phyloP scores from a whole-genome alignment of 495 filamentous ascomycete genomes.

The Cairneyella variabilis region DNA sequence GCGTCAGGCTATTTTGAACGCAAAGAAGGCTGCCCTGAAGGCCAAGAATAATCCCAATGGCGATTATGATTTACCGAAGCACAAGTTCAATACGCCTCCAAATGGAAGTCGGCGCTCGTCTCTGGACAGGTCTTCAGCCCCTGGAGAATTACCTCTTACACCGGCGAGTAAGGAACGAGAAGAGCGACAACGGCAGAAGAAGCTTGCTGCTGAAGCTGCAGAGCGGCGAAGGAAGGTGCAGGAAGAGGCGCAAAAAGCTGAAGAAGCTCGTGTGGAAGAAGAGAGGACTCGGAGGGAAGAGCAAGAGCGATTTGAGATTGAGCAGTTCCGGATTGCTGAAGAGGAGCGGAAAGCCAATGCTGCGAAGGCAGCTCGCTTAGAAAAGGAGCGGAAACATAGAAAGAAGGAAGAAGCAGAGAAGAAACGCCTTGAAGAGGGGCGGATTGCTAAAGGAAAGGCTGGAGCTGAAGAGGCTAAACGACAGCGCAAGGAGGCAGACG shows the following conservation, averaged over 20 bases:
- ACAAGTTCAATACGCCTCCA: conserved; percentile 17
- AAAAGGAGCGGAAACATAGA: conserved; percentile 10
- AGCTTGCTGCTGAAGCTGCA: conserved; percentile 22
- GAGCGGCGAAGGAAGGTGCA: conserved; percentile 13
- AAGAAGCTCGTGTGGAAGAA: conserved; percentile 15
- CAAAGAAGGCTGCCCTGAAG: conserved; percentile 14
- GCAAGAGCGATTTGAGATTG: conserved; percentile 11
- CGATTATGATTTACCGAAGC: conserved; percentile 10
- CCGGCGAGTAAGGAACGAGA: conserved; percentile 19
- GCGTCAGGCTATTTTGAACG: neutral
- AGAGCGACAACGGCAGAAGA: conserved; percentile 12
- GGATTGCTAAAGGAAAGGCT: conserved; percentile 14
- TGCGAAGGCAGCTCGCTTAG: conserved; percentile 7
- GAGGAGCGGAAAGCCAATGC: conserved; percentile 9
- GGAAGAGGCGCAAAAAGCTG: conserved; percentile 11
- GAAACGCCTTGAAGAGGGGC: conserved; percentile 6
- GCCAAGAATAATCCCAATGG: conserved; percentile 9
- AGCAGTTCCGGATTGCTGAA: conserved; percentile 12
- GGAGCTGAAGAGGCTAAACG: conserved; percentile 10
- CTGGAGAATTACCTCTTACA: conserved; percentile 18
- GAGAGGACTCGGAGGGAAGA: conserved; percentile 16
- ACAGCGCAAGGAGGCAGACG: neutral
- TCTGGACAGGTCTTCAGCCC: conserved; percentile 2
- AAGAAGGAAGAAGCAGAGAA: conserved; percentile 6
- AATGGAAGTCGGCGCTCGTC: conserved; percentile 7